A percentile compares a stretch with the other conserved stretches of the same genome.
Evolutionary conservation across 148 eudicot species (phyloP).

Genomic region (Camellia lanceoleosa): DNA sequence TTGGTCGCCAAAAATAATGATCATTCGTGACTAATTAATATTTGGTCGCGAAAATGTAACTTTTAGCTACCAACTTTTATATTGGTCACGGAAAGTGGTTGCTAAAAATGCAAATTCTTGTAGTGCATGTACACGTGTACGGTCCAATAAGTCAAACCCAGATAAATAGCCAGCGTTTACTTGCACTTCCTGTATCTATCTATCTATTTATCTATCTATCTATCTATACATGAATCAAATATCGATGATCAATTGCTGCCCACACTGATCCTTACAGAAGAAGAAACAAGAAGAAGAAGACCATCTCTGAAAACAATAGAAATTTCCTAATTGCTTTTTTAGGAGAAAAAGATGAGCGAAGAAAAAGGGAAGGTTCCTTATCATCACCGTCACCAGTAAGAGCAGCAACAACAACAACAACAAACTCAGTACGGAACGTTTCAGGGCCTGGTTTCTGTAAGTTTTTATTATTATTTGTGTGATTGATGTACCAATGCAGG

Average conservation of each 20-base stretch:
- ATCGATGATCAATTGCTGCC: too few relatives aligned
- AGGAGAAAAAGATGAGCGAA: slow-evolving; percentile 6
- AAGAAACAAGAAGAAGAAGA: neutral
- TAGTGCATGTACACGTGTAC: neutral
- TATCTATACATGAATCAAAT: neutral
- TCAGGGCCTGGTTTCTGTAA: slow-evolving; percentile 80
- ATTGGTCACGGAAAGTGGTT: too few relatives aligned
- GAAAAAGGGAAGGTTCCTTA: slow-evolving; percentile 1
- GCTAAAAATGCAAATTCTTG: too few relatives aligned
- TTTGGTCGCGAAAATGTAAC: too few relatives aligned
- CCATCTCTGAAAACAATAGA: neutral
- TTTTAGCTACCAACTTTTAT: too few relatives aligned
- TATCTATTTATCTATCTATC: neutral
- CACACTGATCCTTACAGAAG: neutral
- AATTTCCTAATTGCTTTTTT: neutral
- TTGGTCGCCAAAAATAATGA: too few relatives aligned
- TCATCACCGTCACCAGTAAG: neutral
- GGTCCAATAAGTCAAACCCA: neutral
- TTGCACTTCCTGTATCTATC: too few relatives aligned
- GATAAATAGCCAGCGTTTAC: neutral
- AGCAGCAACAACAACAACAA: neutral
- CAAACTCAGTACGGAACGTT: slow-evolving; percentile 14
- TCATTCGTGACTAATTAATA: too few relatives aligned
- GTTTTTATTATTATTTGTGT: slow-evolving; percentile 12
- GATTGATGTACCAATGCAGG: too few relatives aligned